These are phyloP conservation scores for Pseudonectria foliicola DNA, from an alignment of 2,329 filamentous ascomycete species.

Conservation along the genomic window DNA sequence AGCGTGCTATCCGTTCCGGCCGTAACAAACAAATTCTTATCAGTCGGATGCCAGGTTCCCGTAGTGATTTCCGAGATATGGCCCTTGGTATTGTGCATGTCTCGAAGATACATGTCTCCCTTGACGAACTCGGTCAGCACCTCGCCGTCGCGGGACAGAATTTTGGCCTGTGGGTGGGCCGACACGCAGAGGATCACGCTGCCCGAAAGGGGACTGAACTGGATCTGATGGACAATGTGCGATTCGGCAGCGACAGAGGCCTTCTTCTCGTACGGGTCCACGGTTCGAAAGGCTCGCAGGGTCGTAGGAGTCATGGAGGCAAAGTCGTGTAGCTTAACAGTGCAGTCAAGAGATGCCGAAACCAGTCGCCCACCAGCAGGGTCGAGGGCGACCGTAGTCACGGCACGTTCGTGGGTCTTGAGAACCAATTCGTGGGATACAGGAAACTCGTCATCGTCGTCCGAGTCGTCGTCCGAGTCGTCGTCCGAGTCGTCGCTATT, in stretches of 20 bases:
- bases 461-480: conserved; percentile 52
- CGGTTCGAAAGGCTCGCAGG: conserved; percentile 82
- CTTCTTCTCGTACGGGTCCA: conserved; percentile 80
- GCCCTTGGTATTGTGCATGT: conserved; percentile 97
- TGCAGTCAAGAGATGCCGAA: conserved; percentile 88
- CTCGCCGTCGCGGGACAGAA: conserved; percentile 84
- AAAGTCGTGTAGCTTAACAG: conserved; percentile 89
- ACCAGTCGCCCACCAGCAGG: conserved; percentile 76
- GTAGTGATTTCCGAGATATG: conserved; percentile 88
- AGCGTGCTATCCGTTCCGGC: conserved; percentile 92
- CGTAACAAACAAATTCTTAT: conserved; percentile 79
- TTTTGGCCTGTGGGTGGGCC: conserved; percentile 82
- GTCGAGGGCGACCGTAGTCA: conserved; percentile 80
- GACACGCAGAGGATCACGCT: conserved; percentile 79
- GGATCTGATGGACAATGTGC: conserved; percentile 78
- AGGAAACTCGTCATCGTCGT: conserved; percentile 82
- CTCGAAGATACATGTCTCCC: conserved; percentile 95
- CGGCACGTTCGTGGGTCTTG: conserved; percentile 83
- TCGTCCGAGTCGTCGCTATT: conserved; percentile 42
- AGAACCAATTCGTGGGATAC: conserved; percentile 88
- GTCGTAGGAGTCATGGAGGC: conserved; percentile 93
- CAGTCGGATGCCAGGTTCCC: conserved; percentile 83
- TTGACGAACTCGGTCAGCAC: conserved; percentile 84
- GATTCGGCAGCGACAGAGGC: conserved; percentile 64
- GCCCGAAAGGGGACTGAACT: conserved; percentile 79